These are phyloP conservation scores for Phoma sp. DNA, from an alignment of 2,329 filamentous ascomycete species.

Conservation along the genomic window DNA sequence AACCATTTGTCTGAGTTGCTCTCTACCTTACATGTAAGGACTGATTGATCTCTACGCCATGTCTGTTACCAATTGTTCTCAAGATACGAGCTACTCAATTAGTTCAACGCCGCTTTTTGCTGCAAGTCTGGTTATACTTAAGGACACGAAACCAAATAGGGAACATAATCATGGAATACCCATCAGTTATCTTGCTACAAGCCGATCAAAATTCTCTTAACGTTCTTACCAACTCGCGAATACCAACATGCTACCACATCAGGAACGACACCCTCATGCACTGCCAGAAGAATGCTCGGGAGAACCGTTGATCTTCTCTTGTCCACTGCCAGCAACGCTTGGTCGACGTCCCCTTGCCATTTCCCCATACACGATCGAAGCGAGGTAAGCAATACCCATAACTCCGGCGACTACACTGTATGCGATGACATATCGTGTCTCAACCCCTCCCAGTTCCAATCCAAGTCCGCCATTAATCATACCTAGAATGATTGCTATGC, in stretches of 20 bases:
- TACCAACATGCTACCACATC: not conserved
- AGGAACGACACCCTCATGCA: not conserved
- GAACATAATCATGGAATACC: not conserved
- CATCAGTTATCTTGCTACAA: not conserved
- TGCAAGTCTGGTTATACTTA: too few relatives aligned
- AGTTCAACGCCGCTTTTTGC: too few relatives aligned
- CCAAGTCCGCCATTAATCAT: slow-evolving; percentile 63
- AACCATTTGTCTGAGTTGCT: too few relatives aligned
- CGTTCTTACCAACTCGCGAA: not conserved
- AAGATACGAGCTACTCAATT: too few relatives aligned
- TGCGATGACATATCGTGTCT: slow-evolving; percentile 44
- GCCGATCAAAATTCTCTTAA: too few relatives aligned
- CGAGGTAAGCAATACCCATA: slow-evolving; percentile 40
- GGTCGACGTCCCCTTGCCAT: slow-evolving; percentile 1
- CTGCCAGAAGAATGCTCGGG: not conserved
- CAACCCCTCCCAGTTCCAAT: slow-evolving; percentile 43
- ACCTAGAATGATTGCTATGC: slow-evolving; percentile 56
- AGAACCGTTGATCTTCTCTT: slow-evolving; percentile 8
- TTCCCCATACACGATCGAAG: slow-evolving; percentile 7
- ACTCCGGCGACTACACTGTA: slow-evolving; percentile 57
- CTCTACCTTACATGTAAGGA: too few relatives aligned
- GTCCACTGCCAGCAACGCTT: slow-evolving; percentile 3
- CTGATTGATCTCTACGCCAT: too few relatives aligned
- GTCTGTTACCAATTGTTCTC: too few relatives aligned
- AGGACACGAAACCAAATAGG: too few relatives aligned